Percentiles rank a stretch among this genome's conserved stretches.
These are phyloP conservation scores for Aciculoconidium aculeatum DNA, from an alignment of 805 yeast species.

Conservation along the genomic window DNA sequence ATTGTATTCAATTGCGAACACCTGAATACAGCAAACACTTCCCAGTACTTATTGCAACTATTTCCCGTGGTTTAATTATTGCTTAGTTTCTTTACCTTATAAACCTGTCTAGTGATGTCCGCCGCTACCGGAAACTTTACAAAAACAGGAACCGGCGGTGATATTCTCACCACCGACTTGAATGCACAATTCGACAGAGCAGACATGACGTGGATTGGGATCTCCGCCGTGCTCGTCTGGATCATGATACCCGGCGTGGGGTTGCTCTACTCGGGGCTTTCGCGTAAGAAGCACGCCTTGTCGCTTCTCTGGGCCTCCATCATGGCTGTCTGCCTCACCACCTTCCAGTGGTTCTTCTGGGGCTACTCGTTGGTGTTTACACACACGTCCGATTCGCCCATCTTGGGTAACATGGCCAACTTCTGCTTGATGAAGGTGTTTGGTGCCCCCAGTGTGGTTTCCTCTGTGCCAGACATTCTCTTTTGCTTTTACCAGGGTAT, in stretches of 20 bases:
- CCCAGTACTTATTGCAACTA: too few relatives aligned
- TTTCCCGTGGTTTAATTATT: too few relatives aligned
- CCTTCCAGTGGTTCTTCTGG: constrained; percentile 98
- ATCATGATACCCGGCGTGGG: constrained; percentile 97
- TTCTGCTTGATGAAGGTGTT: constrained; percentile 77
- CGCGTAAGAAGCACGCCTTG: constrained; percentile 93
- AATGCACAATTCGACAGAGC: constrained; percentile 66
- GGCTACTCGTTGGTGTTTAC: constrained; percentile 89
- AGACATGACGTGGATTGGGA: constrained; percentile 82
- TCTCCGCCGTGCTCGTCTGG: constrained; percentile 80
- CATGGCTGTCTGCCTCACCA: constrained; percentile 76
- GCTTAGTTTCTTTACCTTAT: too few relatives aligned
- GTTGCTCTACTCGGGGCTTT: constrained; percentile 82
- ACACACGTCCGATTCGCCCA: constrained; percentile 53
- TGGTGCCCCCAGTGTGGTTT: constrained; percentile 68
- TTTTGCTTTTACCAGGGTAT: constrained; percentile 92
- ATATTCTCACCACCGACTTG: constrained; percentile 66
- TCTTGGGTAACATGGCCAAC: constrained; percentile 77
- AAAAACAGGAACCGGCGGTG: constrained; percentile 72
- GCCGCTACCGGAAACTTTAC: constrained; percentile 27
- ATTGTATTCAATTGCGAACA: too few relatives aligned
- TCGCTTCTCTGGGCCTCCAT: constrained; percentile 91
- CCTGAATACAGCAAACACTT: too few relatives aligned
- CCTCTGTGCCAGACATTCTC: constrained; percentile 81
- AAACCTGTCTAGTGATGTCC: too few relatives aligned